Base-by-base conservation (phyloP, 2,329 filamentous ascomycete species). In the Neofusicoccum sp. region DNA sequence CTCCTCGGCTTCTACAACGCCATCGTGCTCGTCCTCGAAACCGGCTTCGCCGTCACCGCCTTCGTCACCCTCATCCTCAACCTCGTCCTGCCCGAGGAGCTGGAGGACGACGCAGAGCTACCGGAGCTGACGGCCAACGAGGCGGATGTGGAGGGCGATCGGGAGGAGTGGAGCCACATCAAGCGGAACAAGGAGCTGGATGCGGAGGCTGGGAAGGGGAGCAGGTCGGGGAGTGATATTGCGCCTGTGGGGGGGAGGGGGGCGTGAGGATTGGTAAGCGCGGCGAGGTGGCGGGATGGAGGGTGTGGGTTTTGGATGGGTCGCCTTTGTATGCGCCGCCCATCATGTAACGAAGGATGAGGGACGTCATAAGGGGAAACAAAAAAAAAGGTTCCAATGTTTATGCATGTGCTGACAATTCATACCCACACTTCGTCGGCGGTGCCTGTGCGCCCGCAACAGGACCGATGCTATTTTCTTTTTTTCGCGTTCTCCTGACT, bases 1-100 rank as follows among this genome's bases (percentile, higher is more conserved):
- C 82, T 93, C 2, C 76, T 81, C 48, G 90, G 90, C 2, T 91
- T 95, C 74, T 82, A 89, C 62, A 87, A 93, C 67, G 89, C 90
- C 56, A 80, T 81, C 53, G 70, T 72, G 36, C 69, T 81, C 4
- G 73, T 80, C 20, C 68, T 79, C 66, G 76, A 80, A 67, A 80
- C 88, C 0, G 89, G 89, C 0, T 90, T 89, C 64, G 87, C 88
- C 0, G 80, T 96, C 20, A 88, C 89, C 0, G 92, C 89, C 0
- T 82, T 92, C 26, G 71, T 93, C 41, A 86, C 86, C 54, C 80
- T 95, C 70, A 73, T 90, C 24, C 79, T 96, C 53, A 96, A 96
- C 71, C 73, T 95, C 53, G 66, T 85, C 0, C 76, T 96, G 14
- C 84, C 87, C 0, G 87, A 90, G 68, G 91, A 96, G 75, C 88